Evolutionary conservation across 208 protist genomes (phyloP).

Genomic region (Leptomonas seymouri): DNA sequence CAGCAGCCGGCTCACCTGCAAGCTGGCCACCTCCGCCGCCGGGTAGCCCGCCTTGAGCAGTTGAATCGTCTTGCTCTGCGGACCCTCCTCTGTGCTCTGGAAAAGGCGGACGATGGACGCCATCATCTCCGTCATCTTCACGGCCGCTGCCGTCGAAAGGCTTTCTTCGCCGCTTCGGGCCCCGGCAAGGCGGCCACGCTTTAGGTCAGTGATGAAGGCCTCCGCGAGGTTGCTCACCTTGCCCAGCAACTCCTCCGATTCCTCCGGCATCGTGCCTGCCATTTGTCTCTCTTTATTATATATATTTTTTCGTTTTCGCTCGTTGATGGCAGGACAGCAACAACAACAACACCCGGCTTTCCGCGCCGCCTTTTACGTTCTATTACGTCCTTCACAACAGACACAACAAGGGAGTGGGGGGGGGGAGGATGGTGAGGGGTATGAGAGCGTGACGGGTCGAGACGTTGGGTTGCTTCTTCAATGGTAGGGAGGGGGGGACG

Average conservation of each 20-base stretch:
- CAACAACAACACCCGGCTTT: no score
- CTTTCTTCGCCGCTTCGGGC: conserved; percentile 40
- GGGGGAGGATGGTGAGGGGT: no score
- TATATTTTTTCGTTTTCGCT: conserved; percentile 5
- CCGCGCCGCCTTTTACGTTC: no score
- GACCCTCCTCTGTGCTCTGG: conserved; percentile 40
- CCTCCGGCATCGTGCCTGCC: conserved; percentile 20
- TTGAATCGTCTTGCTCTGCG: conserved; percentile 37
- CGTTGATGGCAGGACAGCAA: no score
- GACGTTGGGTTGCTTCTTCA: no score
- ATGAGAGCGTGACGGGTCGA: no score
- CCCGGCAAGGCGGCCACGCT: conserved; percentile 43
- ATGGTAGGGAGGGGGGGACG: no score
- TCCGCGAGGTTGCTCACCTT: conserved; percentile 57
- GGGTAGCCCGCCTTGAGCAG: conserved; percentile 51
- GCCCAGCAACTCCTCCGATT: conserved; percentile 44
- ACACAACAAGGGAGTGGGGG: no score
- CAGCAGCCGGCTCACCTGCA: conserved; percentile 58
- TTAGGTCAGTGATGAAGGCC: conserved; percentile 63
- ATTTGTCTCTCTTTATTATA: not conserved
- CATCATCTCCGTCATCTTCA: conserved; percentile 64
- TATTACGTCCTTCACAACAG: no score
- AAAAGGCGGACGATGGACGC: conserved; percentile 58
- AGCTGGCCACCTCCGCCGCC: conserved; percentile 53
- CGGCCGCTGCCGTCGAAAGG: conserved; percentile 65